Conservation (phyloP, 192 early-diverging fungal species). For the Allomyces javanicus region DNA sequence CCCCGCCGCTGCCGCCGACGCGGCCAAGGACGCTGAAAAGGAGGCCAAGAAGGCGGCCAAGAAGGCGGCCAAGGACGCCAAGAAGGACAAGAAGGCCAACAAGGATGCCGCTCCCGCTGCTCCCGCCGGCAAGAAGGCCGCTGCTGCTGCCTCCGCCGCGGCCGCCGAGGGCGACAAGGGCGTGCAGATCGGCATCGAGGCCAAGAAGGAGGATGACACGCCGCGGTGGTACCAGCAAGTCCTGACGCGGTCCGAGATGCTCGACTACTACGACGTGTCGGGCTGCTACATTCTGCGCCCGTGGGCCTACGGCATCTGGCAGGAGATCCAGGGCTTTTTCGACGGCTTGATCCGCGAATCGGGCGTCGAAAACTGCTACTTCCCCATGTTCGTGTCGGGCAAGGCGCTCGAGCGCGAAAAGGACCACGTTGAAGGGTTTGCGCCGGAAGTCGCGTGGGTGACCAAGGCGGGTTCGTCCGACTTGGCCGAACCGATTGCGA, state of each 20-base stretch:
- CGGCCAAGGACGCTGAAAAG: constrained; percentile 3
- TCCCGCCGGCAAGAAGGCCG: constrained; percentile 3
- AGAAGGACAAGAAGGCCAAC: constrained; percentile 19
- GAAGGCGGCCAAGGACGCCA: constrained; percentile 21
- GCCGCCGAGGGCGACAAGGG: constrained; percentile 30
- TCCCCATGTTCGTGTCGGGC: constrained; percentile 96
- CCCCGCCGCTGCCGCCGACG: constrained; percentile 12
- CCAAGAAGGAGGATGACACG: constrained; percentile 77
- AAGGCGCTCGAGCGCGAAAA: constrained; percentile 82
- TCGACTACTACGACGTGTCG: constrained; percentile 95
- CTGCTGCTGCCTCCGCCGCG: constrained; percentile 1
- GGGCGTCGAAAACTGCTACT: constrained; percentile 94
- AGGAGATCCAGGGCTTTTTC: constrained; percentile 88
- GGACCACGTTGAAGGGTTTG: constrained; percentile 98
- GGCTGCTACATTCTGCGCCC: constrained; percentile 99
- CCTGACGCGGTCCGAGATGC: constrained; percentile 81
- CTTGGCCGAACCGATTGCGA: constrained; percentile 88
- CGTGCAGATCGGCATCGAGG: constrained; percentile 65
- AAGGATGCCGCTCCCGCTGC: constrained; percentile 17
- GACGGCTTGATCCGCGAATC: constrained; percentile 69
- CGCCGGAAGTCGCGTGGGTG: constrained; percentile 99
- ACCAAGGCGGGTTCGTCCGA: constrained; percentile 84
- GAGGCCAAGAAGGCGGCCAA: constrained; percentile 7
- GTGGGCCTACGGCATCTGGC: constrained; percentile 88
- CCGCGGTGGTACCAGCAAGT: constrained; percentile 84